phyloP scores from a whole-genome alignment of 192 early-diverging fungal species.

The Coemansia guatemalensis region DNA sequence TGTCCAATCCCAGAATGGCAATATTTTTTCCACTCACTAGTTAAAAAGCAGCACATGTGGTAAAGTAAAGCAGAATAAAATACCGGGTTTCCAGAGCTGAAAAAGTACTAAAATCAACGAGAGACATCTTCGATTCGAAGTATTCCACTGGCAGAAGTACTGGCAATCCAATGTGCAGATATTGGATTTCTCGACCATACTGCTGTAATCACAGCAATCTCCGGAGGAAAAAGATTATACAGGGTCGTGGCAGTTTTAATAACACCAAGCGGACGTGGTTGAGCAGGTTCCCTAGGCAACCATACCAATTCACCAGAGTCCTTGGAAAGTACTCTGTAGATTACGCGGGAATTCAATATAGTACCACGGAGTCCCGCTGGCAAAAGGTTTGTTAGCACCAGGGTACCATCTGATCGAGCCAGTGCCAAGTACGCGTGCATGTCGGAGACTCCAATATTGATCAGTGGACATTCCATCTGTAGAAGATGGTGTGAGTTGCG shows the following conservation, averaged over 20 bases:
- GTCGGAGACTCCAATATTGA: neutral
- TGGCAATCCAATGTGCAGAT: constrained; percentile 35
- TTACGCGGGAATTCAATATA: neutral
- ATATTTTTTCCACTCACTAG: neutral
- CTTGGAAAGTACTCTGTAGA: neutral
- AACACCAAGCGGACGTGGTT: neutral
- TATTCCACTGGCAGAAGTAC: constrained; percentile 21
- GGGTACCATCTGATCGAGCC: neutral
- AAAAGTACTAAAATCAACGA: neutral
- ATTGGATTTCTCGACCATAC: constrained; percentile 39
- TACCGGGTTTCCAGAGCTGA: too few species aligned
- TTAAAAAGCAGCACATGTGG: too few species aligned
- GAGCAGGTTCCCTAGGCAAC: neutral
- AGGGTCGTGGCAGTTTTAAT: neutral
- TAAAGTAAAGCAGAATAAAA: too few species aligned
- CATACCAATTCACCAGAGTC: neutral
- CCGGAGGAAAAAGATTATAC: constrained; percentile 14
- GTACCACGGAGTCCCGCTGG: neutral
- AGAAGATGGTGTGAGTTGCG: neutral
- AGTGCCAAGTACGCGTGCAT: neutral
- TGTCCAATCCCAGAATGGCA: neutral
- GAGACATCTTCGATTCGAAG: constrained; percentile 35
- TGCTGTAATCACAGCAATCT: constrained; percentile 26
- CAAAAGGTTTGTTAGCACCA: neutral
- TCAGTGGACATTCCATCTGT: neutral